phyloP scores from a whole-genome alignment of 768 basidiomycete genomes.

The Lactarius sanguifluus region DNA sequence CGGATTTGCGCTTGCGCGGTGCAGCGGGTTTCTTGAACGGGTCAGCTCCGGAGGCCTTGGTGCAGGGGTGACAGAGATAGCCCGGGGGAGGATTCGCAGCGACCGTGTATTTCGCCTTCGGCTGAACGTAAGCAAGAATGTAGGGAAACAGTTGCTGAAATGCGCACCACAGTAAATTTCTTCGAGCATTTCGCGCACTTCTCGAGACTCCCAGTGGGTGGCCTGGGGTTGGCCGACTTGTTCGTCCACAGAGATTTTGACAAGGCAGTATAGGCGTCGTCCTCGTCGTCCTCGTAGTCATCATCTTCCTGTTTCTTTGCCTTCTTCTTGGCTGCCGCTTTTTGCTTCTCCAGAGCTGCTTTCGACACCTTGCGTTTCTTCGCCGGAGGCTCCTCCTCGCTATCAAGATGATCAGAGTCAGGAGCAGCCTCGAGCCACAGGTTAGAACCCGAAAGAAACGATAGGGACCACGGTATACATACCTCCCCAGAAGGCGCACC shows the following conservation, averaged over 20 bases:
- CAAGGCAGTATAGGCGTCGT: slow-evolving; percentile 66
- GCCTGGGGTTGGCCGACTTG: slow-evolving; percentile 46
- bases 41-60: slow-evolving; percentile 72
- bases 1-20: slow-evolving; percentile 60
- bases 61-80: slow-evolving; percentile 82
- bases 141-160: not conserved
- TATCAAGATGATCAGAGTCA: slow-evolving; percentile 27
- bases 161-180: slow-evolving; percentile 83
- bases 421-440: slow-evolving; percentile 15
- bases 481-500: slow-evolving; percentile 18
- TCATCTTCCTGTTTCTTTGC: slow-evolving; percentile 45
- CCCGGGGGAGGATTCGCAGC: slow-evolving; percentile 69
- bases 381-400: slow-evolving; percentile 18
- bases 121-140: slow-evolving; percentile 3
- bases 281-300: slow-evolving; percentile 49
- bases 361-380: slow-evolving; percentile 22
- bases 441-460: not conserved
- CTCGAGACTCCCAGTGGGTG: slow-evolving; percentile 75
- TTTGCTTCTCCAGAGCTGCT: slow-evolving; percentile 38
- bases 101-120: slow-evolving; percentile 83
- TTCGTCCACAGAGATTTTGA: slow-evolving; percentile 49
- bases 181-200: slow-evolving; percentile 79
- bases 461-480: not conserved
- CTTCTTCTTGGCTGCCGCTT: slow-evolving; percentile 29
- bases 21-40: slow-evolving; percentile 80